A percentile compares a stretch with the other conserved stretches of the same genome.
Evolutionary conservation across 1,139 yeast genomes (phyloP).

Genomic region (Taphrina communis): DNA sequence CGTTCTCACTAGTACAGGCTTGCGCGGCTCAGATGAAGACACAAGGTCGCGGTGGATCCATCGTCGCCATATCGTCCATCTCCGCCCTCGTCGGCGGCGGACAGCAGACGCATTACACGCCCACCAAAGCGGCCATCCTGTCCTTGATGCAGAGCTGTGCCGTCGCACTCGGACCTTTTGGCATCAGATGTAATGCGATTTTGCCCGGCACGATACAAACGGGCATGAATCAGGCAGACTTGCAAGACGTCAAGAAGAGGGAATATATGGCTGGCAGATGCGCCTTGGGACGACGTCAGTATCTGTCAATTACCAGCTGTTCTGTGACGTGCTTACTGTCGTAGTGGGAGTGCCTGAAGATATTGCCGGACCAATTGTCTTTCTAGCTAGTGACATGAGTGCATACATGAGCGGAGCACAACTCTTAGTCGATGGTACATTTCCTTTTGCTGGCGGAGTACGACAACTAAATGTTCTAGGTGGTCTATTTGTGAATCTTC

Average conservation of each 20-base stretch:
- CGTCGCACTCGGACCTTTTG: conserved; percentile 57
- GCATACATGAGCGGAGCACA: conserved; percentile 57
- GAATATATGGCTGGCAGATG: conserved; percentile 52
- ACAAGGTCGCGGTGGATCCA: conserved; percentile 59
- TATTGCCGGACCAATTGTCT: conserved; percentile 58
- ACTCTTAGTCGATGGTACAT: conserved; percentile 56
- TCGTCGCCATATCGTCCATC: conserved; percentile 57
- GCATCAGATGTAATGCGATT: conserved; percentile 60
- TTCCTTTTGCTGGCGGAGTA: too few species aligned
- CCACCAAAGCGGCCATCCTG: conserved; percentile 66
- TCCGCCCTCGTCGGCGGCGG: conserved; percentile 62
- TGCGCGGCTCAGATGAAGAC: conserved; percentile 57
- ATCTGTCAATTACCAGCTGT: neutral
- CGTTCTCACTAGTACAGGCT: conserved; percentile 57
- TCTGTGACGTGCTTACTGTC: neutral
- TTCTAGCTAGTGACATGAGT: conserved; percentile 57
- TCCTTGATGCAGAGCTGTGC: conserved; percentile 62
- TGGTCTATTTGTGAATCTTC: conserved; percentile 57
- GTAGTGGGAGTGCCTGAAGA: conserved; percentile 55
- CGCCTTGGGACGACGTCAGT: conserved; percentile 55
- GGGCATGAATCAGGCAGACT: conserved; percentile 56
- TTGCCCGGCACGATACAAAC: conserved; percentile 63
- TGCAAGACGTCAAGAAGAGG: conserved; percentile 53
- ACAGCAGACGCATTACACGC: conserved; percentile 62
- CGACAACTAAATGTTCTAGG: neutral